These are phyloP conservation scores for Wickerhamiella spandovensis DNA, from an alignment of 805 yeast genomes.

Conservation along the genomic window DNA sequence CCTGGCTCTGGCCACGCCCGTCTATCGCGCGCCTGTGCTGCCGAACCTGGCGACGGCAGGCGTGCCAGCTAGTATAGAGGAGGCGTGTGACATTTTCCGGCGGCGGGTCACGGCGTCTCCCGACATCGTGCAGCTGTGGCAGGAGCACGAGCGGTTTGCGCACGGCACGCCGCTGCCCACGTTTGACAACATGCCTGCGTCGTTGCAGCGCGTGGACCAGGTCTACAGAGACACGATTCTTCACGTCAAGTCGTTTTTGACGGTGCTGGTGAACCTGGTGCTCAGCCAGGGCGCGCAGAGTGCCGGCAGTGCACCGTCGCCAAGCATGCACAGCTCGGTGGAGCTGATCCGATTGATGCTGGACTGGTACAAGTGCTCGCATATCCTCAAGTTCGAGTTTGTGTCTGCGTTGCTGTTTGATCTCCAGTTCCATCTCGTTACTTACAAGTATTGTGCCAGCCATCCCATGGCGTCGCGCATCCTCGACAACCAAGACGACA, in stretches of 20 bases:
- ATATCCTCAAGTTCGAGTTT: conserved; percentile 67
- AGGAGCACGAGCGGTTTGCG: conserved; percentile 48
- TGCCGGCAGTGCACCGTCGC: conserved; percentile 8
- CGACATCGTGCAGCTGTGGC: conserved; percentile 56
- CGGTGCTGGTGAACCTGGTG: conserved; percentile 52
- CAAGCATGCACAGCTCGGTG: conserved; percentile 13
- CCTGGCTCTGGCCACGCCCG: conserved; percentile 42
- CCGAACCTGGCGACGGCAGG: conserved; percentile 13
- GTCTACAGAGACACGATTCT: conserved; percentile 44
- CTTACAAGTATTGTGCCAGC: conserved; percentile 24
- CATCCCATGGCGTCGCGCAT: conserved; percentile 10
- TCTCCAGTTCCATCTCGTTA: conserved; percentile 37
- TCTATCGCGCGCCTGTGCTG: conserved; percentile 27
- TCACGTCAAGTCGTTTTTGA: conserved; percentile 47
- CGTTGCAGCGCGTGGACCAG: conserved; percentile 43
- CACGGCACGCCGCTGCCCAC: not conserved
- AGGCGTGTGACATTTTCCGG: conserved; percentile 59
- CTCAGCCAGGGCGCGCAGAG: conserved; percentile 28
- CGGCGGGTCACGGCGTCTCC: conserved; percentile 52
- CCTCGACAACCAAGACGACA: conserved; percentile 9
- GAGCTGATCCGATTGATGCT: conserved; percentile 28
- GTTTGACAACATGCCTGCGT: conserved; percentile 24
- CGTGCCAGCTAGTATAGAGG: conserved; percentile 63
- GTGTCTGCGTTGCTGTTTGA: conserved; percentile 63
- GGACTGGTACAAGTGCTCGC: conserved; percentile 70